Evolutionary conservation across 2,329 filamentous ascomycete genomes (phyloP).

Genomic region (Ceratocystis destructans): DNA sequence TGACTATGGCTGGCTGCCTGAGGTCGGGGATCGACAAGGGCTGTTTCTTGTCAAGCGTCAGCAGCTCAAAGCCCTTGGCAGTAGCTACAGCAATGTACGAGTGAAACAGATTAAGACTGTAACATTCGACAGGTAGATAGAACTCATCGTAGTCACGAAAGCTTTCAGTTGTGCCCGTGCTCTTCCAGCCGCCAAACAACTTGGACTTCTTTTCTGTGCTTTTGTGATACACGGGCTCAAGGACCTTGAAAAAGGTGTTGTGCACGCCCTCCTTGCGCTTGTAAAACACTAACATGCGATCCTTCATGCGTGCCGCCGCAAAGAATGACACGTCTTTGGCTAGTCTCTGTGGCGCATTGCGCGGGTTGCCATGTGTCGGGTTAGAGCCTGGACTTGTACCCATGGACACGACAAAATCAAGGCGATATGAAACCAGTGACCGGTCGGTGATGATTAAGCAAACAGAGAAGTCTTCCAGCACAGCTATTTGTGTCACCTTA

Average conservation of each 20-base stretch:
- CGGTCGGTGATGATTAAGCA: slow-evolving; percentile 87
- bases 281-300: slow-evolving; percentile 86
- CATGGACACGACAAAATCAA: slow-evolving; percentile 65
- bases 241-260: slow-evolving; percentile 92
- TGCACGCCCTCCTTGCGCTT: slow-evolving; percentile 88
- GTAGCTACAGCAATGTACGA: slow-evolving; percentile 85
- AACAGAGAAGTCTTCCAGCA: slow-evolving; percentile 89
- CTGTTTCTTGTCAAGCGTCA: slow-evolving; percentile 94
- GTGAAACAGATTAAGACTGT: slow-evolving; percentile 90
- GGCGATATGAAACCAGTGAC: slow-evolving; percentile 79
- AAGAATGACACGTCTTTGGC: slow-evolving; percentile 95
- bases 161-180: slow-evolving; percentile 56
- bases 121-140: slow-evolving; percentile 92
- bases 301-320: slow-evolving; percentile 91
- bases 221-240: slow-evolving; percentile 92
- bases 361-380: slow-evolving; percentile 54
- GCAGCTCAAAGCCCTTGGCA: slow-evolving; percentile 81
- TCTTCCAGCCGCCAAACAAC: slow-evolving; percentile 37
- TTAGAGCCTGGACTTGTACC: slow-evolving; percentile 41
- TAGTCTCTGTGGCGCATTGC: slow-evolving; percentile 81
- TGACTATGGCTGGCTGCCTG: slow-evolving; percentile 60
- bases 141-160: slow-evolving; percentile 99
- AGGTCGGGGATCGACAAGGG: slow-evolving; percentile 88
- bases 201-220: slow-evolving; percentile 70
- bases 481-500: slow-evolving; percentile 80